Base-by-base conservation (phyloP, 75 land plant genomes). In the Picea glauca region DNA sequence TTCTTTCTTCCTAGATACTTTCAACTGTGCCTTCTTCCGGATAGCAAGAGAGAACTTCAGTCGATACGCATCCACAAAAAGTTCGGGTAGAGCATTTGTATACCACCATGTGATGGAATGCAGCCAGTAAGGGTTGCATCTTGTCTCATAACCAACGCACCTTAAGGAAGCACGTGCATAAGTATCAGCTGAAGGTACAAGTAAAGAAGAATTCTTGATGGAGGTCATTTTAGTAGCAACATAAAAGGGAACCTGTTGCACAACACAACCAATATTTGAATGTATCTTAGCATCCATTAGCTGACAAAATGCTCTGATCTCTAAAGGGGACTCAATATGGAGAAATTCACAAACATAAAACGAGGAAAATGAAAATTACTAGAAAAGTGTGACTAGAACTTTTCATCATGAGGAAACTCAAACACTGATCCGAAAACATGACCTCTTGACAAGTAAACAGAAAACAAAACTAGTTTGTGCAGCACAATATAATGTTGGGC, bases 191-290 rank as follows among this genome's bases (percentile, higher is more conserved):
- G 95, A 89, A 38, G 98, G 98, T 1, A 85, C 85, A 31, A 89
- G 77, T 72, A 94, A 83, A 11, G 93, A 87, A 21, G 98, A 78
- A 78, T 79, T 89, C 72, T 81, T 83, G 66, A 86, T 88, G 12
- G 93, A 91, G 46, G 96, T 88, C 93, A 96, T 90, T 78, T 90
- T 94, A 7, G 99, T 96, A 57, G 96, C 92, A 26, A 96, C 99
- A 77, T 93, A 92, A 70, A 96, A 74, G n/a, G 99, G 99, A 56
- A 92, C 91, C 93, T 96, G 38, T 35, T 35, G 38, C 38, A 35
- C 38, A 35, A 35, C 38, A 35, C 38, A 35, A 35, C 38, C 38
- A 35, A 35, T 35, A 35, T 35, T 35, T 35, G 38, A 35, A 35
- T 0, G 38, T 35, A 2, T 35, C 38, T 35, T 2, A 35, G 1